Conservation (phyloP, 352 stramenopile species). For the Globisporangium viniferum region DNA sequence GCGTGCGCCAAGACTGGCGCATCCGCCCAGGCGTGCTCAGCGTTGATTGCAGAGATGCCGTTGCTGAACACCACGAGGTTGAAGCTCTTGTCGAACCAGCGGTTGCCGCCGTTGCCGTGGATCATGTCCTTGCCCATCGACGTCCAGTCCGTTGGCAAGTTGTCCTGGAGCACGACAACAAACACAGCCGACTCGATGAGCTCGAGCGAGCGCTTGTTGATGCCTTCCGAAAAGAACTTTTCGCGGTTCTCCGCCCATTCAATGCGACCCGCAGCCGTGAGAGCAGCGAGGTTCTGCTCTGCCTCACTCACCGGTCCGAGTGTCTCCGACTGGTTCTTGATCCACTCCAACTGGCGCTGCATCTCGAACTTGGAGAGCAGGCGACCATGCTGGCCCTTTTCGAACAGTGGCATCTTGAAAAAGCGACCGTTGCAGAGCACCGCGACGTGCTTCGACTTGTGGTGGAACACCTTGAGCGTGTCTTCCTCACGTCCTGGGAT, state of each 20-base stretch:
- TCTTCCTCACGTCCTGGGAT: conserved; percentile 86
- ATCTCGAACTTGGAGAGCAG: conserved; percentile 76
- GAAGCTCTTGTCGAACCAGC: conserved; percentile 98
- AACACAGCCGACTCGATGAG: conserved; percentile 79
- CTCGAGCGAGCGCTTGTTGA: conserved; percentile 85
- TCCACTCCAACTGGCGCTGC: conserved; percentile 76
- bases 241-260: conserved; percentile 89
- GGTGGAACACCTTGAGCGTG: conserved; percentile 63
- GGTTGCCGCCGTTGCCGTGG: conserved; percentile 88
- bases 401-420: conserved; percentile 87
- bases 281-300: conserved; percentile 62
- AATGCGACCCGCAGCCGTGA: conserved; percentile 83
- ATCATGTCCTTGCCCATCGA: conserved; percentile 77
- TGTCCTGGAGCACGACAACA: conserved; percentile 71
- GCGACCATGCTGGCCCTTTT: conserved; percentile 75
- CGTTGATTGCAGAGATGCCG: conserved; percentile 91
- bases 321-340: conserved; percentile 44
- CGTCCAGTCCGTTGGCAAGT: conserved; percentile 53
- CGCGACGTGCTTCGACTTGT: conserved; percentile 84
- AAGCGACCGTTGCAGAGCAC: conserved; percentile 83
- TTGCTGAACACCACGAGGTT: conserved; percentile 95
- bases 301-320: conserved; percentile 29
- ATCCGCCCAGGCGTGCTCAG: conserved; percentile 93
- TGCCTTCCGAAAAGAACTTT: conserved; percentile 81
- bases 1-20: conserved; percentile 84